A percentile compares a stretch with the other conserved stretches of the same genome.
phyloP scores from a whole-genome alignment of 2,329 filamentous ascomycete genomes.

The Byssochlamys sp. region DNA sequence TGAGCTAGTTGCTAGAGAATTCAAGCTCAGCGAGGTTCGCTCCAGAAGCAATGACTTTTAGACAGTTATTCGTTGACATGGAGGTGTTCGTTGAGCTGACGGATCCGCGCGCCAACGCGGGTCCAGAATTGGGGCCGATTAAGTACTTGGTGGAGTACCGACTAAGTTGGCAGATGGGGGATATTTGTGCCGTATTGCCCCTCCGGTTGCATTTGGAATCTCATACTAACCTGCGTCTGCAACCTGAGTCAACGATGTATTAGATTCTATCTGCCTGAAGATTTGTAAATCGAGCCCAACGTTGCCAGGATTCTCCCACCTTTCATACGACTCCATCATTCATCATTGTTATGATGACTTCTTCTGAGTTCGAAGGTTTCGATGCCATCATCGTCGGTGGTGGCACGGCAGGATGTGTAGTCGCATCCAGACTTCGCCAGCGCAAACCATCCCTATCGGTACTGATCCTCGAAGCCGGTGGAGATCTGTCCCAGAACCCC shows the following conservation, averaged over 20 bases:
- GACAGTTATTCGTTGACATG: too few relatives aligned
- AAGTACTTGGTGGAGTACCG: not conserved
- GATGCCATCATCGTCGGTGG: constrained; percentile 1
- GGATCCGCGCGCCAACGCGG: too few relatives aligned
- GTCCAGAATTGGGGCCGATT: too few relatives aligned
- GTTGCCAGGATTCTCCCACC: not conserved
- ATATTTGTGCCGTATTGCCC: not conserved
- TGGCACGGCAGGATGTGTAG: constrained; percentile 1
- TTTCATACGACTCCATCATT: not conserved
- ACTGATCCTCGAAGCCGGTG: constrained; percentile 2
- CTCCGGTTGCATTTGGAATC: not conserved
- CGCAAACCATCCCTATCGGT: not conserved
- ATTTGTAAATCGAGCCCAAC: not conserved
- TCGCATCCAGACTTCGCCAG: constrained; percentile 1
- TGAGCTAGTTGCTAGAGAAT: too few relatives aligned
- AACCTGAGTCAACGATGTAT: not conserved
- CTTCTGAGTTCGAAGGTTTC: not conserved
- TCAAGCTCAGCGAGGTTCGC: too few relatives aligned
- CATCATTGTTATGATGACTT: not conserved
- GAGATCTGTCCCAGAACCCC: constrained; percentile 1
- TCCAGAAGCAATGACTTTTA: too few relatives aligned
- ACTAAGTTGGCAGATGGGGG: not conserved
- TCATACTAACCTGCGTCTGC: not conserved
- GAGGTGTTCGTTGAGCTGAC: too few relatives aligned
- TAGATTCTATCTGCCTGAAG: too few relatives aligned